Evolutionary conservation across 768 basidiomycete species (phyloP), one percentile per base, ranked within the genome.

Genomic region (Naganishia vaughanmartiniae): DNA sequence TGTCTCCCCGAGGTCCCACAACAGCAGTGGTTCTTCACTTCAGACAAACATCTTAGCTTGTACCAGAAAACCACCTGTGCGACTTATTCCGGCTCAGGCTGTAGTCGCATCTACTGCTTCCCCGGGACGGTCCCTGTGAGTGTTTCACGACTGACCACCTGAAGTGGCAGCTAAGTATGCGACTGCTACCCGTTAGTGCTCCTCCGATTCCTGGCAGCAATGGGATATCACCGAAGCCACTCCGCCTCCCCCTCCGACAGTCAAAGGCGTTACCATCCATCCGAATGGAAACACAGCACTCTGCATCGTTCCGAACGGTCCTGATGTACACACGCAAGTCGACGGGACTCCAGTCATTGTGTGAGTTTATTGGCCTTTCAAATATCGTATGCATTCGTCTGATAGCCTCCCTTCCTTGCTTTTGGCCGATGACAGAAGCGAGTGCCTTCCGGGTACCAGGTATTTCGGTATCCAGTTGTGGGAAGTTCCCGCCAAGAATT

Each of bases 11-110:
- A 72, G 17, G 51, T 73, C 10, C 15, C 56, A 5, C 73, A 72
- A 30, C 76, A 78, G 67, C 71, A 71, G 28, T 78, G 76, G 76
- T 73, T 74, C 63, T 73, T 70, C 54, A 73, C 72, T 11, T 68
- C 69, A 0, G 77, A 76, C 65, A 70, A 73, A 39, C 54, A 66
- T 42, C 73, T 77, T 30, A 71, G 75, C 21, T 24, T 63, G 4
- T 63, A 46, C 26, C 11, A 45, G 6, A 24, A 24, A 2, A 39
- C 60, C 2, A 34, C 1, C 4, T 63, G 60, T 28, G 60, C 42
- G 1, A 63, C 60, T n/a, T 63, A 63, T 63, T 6, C 60, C 39
- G 60, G 60, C 6, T 19, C n/a, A 28, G 60, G 60, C 0, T 63
- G 60, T 36, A 46, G 42, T 30, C 60, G 60, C 1, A 63, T 63